Conservation (phyloP, 176 grass and related monocot genomes). For the Pontederia crassipes region DNA sequence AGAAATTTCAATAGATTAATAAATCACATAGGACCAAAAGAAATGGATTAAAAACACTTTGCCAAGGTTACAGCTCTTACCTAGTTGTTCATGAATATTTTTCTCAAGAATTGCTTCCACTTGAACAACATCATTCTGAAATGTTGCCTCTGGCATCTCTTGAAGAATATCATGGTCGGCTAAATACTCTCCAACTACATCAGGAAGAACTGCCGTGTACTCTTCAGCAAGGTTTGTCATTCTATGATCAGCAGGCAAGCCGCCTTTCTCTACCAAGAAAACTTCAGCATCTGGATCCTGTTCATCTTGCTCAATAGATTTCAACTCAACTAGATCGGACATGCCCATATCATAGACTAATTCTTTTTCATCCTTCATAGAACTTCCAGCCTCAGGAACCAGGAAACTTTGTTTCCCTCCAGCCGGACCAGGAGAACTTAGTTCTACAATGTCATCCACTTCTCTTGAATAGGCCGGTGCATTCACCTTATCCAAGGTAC, state of each 20-base stretch:
- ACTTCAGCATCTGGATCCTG: too few species aligned
- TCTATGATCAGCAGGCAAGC: too few species aligned
- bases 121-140: not conserved
- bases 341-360: too few species aligned
- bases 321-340: too few species aligned
- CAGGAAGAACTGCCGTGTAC: not conserved
- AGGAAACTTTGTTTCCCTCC: too few species aligned
- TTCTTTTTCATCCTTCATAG: too few species aligned
- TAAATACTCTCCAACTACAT: not conserved
- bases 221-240: too few species aligned
- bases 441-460: not conserved
- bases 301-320: too few species aligned
- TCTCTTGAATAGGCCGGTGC: not conserved
- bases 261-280: too few species aligned
- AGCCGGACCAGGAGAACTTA: not conserved
- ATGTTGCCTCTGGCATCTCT: not conserved
- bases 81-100: constrained; percentile 2
- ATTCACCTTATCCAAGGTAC: not conserved
- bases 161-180: constrained; percentile 4
- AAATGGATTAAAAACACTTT: not conserved
- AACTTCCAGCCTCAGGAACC: too few species aligned
- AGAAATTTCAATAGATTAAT: not conserved
- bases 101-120: not conserved
- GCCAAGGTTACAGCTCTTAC: not conserved
- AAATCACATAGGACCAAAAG: not conserved